Percentiles rank a stretch among this genome's conserved stretches.
These are phyloP conservation scores for Groenewaldozyma sp. DNA, from an alignment of 1,139 yeast species.

Conservation along the genomic window DNA sequence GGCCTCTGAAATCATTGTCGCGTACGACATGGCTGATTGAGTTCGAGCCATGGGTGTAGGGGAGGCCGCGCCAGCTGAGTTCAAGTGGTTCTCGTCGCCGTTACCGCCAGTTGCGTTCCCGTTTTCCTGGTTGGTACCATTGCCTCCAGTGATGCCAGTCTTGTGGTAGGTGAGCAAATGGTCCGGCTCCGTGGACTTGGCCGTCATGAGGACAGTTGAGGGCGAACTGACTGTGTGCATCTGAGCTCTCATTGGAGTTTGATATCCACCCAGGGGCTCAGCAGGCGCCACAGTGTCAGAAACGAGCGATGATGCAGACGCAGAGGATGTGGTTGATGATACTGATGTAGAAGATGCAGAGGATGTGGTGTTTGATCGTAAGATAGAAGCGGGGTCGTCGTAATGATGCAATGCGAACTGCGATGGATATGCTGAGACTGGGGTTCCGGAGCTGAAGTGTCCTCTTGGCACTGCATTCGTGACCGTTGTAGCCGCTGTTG, in stretches of 20 bases:
- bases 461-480: too few relatives aligned
- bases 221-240: conserved; percentile 10
- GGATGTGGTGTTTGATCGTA: conserved; percentile 4
- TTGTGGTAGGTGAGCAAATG: neutral
- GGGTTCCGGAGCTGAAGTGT: too few relatives aligned
- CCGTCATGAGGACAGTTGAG: conserved; percentile 13
- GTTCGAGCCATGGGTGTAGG: conserved; percentile 12
- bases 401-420: too few relatives aligned
- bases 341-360: neutral
- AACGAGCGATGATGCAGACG: conserved; percentile 3
- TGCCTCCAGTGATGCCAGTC: too few relatives aligned
- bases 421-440: too few relatives aligned
- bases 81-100: conserved; percentile 1
- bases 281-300: too few relatives aligned
- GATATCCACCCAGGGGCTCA: too few relatives aligned
- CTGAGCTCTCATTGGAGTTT: too few relatives aligned
- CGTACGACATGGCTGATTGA: conserved; percentile 23
- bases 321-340: conserved; percentile 3
- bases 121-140: neutral
- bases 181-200: conserved; percentile 9
- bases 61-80: conserved; percentile 5
- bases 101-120: conserved; percentile 3
- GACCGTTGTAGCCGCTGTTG: too few relatives aligned
- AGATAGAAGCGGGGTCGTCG: neutral
- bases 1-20: conserved; percentile 23